Conservation (phyloP, 2,329 filamentous ascomycete genomes). For the Sodiomyces alkalinus region DNA sequence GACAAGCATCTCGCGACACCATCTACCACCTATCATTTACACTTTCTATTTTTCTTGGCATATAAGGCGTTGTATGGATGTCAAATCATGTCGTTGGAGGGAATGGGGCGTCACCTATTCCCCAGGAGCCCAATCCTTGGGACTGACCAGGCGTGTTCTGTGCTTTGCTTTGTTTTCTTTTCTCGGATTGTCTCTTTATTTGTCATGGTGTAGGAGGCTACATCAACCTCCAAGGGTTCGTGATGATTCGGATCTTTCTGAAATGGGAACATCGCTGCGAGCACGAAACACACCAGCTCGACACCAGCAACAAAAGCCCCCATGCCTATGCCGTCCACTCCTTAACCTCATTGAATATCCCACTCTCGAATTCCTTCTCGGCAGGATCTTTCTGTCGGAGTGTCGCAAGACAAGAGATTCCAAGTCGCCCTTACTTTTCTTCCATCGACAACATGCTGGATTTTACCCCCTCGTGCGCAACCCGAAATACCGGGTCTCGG, state of each 20-base stretch:
- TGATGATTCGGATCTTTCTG: slow-evolving; percentile 7
- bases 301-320: slow-evolving; percentile 5
- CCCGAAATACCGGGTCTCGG: too few species aligned
- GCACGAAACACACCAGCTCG: slow-evolving; percentile 10
- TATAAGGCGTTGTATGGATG: slow-evolving; percentile 26
- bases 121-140: too few species aligned
- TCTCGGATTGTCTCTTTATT: slow-evolving; percentile 5
- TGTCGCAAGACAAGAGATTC: too few species aligned
- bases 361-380: too few species aligned
- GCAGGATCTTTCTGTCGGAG: too few species aligned
- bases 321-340: slow-evolving; percentile 24
- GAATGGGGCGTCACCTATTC: slow-evolving; percentile 3
- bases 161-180: slow-evolving; percentile 7
- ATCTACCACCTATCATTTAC: too few species aligned
- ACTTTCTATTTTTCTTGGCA: slow-evolving; percentile 21
- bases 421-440: too few species aligned
- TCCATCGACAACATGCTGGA: too few species aligned
- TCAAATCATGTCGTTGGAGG: slow-evolving; percentile 22
- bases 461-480: too few species aligned
- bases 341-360: too few species aligned
- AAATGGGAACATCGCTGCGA: too few species aligned
- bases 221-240: slow-evolving; percentile 9
- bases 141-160: too few species aligned
- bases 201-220: slow-evolving; percentile 21
- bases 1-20: slow-evolving; percentile 10